Evolutionary conservation across 495 filamentous ascomycete species (phyloP).

Genomic region (Aspergillus cristatus): DNA sequence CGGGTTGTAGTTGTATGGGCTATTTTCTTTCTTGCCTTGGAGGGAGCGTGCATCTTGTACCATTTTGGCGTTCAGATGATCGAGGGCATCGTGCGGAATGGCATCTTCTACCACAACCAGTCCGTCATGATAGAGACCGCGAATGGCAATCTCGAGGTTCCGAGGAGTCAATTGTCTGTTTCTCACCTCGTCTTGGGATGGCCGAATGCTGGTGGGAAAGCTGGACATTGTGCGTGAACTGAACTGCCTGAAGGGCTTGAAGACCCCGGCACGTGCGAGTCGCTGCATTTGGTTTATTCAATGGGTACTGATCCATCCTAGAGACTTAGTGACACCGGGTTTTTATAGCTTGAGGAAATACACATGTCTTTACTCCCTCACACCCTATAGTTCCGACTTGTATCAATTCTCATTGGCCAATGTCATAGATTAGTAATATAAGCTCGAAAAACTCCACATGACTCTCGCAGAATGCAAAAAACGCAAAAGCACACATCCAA

Average conservation of each 20-base stretch:
- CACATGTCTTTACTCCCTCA: too few relatives aligned
- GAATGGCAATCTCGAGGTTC: conserved; percentile 41
- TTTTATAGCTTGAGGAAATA: too few relatives aligned
- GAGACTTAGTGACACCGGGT: too few relatives aligned
- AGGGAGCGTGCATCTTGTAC: conserved; percentile 37
- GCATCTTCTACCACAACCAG: conserved; percentile 43
- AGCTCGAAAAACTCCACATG: too few relatives aligned
- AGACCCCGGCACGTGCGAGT: background rate
- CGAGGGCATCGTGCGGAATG: conserved; percentile 31
- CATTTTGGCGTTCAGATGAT: conserved; percentile 43
- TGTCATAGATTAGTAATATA: too few relatives aligned
- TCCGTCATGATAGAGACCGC: conserved; percentile 40
- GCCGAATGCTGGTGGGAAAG: conserved; percentile 10
- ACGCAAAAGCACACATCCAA: too few relatives aligned
- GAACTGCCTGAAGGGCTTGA: background rate
- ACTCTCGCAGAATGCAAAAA: too few relatives aligned
- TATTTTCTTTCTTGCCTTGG: conserved; percentile 31
- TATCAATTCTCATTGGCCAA: too few relatives aligned
- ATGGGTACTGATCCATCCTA: too few relatives aligned
- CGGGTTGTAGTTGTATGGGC: conserved; percentile 44
- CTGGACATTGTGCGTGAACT: conserved; percentile 2
- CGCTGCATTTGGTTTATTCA: conserved; percentile 2
- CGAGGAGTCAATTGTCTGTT: conserved; percentile 14
- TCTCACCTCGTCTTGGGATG: conserved; percentile 11
- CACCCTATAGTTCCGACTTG: too few relatives aligned